Percentiles rank a stretch among this genome's conserved stretches.
phyloP scores from a whole-genome alignment of 371 early-diverging fungal species.

The Mucor circinelloides region DNA sequence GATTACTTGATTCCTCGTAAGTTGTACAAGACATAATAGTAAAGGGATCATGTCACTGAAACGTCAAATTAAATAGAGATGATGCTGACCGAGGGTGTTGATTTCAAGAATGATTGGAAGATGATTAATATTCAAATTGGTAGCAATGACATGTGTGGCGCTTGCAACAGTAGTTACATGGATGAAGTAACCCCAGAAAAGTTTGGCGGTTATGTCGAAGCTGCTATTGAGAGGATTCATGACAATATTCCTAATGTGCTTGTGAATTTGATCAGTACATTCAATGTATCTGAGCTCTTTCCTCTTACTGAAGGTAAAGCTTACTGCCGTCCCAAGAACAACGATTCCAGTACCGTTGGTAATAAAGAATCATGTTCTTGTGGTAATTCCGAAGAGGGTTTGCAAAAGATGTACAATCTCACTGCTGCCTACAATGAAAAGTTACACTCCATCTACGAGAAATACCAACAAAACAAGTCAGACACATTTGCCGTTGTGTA shows the following conservation, averaged over 20 bases:
- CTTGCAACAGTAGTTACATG: conserved; percentile 8
- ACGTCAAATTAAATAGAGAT: not conserved
- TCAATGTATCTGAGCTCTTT: conserved; percentile 30
- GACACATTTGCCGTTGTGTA: conserved; percentile 30
- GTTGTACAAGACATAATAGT: not conserved
- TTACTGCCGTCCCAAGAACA: conserved; percentile 8
- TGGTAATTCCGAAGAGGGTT: conserved; percentile 19
- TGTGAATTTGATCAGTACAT: conserved; percentile 29
- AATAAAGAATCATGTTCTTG: conserved; percentile 11
- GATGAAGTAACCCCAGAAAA: conserved; percentile 21
- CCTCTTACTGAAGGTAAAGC: conserved; percentile 18
- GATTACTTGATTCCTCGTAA: conserved; percentile 40
- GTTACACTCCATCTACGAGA: conserved; percentile 21
- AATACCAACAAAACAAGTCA: conserved; percentile 23
- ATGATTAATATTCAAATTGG: conserved; percentile 49
- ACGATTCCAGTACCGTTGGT: not conserved
- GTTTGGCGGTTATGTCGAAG: conserved; percentile 24
- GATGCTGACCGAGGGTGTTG: not conserved
- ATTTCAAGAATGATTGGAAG: conserved; percentile 45
- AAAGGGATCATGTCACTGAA: not conserved
- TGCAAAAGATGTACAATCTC: conserved; percentile 19
- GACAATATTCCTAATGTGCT: conserved; percentile 22
- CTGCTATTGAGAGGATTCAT: conserved; percentile 22
- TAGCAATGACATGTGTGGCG: conserved; percentile 36
- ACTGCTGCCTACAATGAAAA: conserved; percentile 21